phyloP scores from a whole-genome alignment of 2,329 filamentous ascomycete species.

The Fusarium beomiforme region DNA sequence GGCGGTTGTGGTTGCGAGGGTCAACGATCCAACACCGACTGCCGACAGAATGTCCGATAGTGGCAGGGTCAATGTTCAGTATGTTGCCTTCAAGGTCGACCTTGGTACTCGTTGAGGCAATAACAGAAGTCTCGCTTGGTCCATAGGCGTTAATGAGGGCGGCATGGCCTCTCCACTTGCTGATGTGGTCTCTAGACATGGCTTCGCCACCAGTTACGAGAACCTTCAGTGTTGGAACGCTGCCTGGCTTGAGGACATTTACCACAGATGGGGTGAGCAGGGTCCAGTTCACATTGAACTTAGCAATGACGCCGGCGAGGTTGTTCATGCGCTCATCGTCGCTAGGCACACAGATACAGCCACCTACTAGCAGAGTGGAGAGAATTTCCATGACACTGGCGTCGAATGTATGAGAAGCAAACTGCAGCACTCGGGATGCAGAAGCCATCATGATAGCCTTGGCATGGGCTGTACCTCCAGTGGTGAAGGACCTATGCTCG shows the following conservation, averaged over 20 bases:
- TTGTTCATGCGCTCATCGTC: slow-evolving; percentile 30
- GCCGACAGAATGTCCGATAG: slow-evolving; percentile 13
- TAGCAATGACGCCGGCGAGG: slow-evolving; percentile 10
- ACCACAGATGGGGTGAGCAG: slow-evolving; percentile 31
- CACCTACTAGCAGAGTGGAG: slow-evolving; percentile 33
- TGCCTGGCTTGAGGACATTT: slow-evolving; percentile 17
- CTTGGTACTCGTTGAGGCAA: slow-evolving; percentile 12
- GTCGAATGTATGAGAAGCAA: slow-evolving; percentile 24
- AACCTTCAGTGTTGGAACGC: neutral
- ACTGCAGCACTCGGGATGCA: slow-evolving; percentile 27
- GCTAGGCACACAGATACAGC: slow-evolving; percentile 23
- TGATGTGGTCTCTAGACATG: slow-evolving; percentile 18
- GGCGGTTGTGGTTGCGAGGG: slow-evolving; percentile 3
- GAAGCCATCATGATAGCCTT: slow-evolving; percentile 20
- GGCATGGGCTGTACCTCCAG: slow-evolving; percentile 26
- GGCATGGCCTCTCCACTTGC: slow-evolving; percentile 19
- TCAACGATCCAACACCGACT: slow-evolving; percentile 21
- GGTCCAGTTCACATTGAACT: slow-evolving; percentile 28
- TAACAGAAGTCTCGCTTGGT: slow-evolving; percentile 13
- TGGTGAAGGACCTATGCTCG: slow-evolving; percentile 25
- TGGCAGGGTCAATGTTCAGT: neutral
- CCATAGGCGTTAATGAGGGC: slow-evolving; percentile 34
- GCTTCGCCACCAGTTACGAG: slow-evolving; percentile 27
- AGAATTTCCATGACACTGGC: slow-evolving; percentile 38
- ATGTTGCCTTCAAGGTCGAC: neutral